Percentiles rank a stretch among this genome's conserved stretches.
These are phyloP conservation scores for Phytophthora podocarpi DNA, from an alignment of 352 stramenopile genomes.

Conservation along the genomic window DNA sequence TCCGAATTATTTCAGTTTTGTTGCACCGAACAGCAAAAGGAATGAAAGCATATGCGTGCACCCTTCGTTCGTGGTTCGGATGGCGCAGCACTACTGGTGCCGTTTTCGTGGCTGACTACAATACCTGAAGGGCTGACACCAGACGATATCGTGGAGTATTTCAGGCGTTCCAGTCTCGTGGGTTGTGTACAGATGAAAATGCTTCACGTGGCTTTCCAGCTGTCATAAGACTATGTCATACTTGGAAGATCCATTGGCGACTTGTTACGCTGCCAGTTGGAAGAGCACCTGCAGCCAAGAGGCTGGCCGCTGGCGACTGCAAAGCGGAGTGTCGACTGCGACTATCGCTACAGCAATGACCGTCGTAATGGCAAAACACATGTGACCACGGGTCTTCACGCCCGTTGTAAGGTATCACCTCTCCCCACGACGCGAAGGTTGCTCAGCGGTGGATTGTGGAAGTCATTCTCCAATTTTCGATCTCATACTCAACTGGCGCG, in stretches of 20 bases:
- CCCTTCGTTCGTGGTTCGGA: neutral
- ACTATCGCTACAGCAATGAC: neutral
- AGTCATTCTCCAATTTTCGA: constrained; percentile 26
- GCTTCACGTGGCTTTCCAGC: neutral
- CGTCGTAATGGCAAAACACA: neutral
- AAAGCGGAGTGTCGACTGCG: neutral
- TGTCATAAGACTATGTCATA: constrained; percentile 11
- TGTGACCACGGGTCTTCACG: neutral
- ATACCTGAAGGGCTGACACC: too few species aligned
- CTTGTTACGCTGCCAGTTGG: neutral
- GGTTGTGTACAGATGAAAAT: neutral
- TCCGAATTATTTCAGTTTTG: constrained; percentile 5
- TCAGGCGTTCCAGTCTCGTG: neutral
- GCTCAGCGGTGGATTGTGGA: too few species aligned
- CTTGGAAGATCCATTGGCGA: constrained; percentile 2
- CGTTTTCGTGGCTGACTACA: too few species aligned
- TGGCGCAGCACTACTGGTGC: too few species aligned
- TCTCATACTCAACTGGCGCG: too few species aligned
- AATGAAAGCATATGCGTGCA: constrained; percentile 4
- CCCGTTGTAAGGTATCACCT: neutral
- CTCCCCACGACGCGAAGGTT: too few species aligned
- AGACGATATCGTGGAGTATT: neutral
- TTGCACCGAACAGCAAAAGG: constrained; percentile 8
- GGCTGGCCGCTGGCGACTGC: constrained; percentile 1
- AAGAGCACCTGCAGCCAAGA: neutral